Conservation (phyloP, 345 rosid genomes). For the Brassica napus region Da-Ae NC_063448.1:46109501-46110000, state of each 20-base stretch:
- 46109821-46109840: conserved; percentile 23
- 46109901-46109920: neutral
- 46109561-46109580: conserved; percentile 48
- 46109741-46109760: neutral
- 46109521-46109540: conserved; percentile 51
- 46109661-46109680: conserved; percentile 37
- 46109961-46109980: neutral
- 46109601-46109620: conserved; percentile 43
- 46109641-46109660: conserved; percentile 37
- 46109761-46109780: neutral
- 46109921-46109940: neutral
- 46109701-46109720: neutral
- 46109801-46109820: neutral
- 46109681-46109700: conserved; percentile 13
- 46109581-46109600: conserved; percentile 66
- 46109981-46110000: conserved; percentile 8
- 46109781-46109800: neutral
- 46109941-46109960: conserved; percentile 8
- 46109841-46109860: conserved; percentile 27
- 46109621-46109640: conserved; percentile 34
- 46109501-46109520: conserved; percentile 49
- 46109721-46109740: conserved; percentile 31
- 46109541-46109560: conserved; percentile 40
- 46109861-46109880: conserved; percentile 21
- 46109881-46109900: conserved; percentile 9